phyloP scores from a whole-genome alignment of 768 basidiomycete genomes.

The Mycena rebaudengoi region DNA sequence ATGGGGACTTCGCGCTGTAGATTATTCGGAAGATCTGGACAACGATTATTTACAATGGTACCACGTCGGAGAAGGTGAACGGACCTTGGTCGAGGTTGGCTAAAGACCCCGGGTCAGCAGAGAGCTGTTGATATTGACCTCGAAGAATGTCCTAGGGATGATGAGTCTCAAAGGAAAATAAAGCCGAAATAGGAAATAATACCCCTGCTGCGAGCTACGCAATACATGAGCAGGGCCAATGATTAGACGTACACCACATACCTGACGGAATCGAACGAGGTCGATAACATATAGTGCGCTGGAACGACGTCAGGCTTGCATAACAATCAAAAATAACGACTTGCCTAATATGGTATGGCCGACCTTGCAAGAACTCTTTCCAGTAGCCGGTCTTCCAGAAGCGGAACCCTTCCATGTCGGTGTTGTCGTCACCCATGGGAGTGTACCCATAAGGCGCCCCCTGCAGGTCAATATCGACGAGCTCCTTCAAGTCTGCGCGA shows the following conservation, averaged over 20 bases:
- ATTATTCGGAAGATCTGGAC: conserved; percentile 91
- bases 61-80: background rate
- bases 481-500: conserved; percentile 92
- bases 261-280: conserved; percentile 93
- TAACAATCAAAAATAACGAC: conserved; percentile 24
- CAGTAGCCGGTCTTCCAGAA: conserved; percentile 99
- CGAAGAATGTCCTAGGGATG: conserved; percentile 79
- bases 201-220: conserved; percentile 63
- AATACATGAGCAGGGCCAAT: conserved; percentile 8
- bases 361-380: conserved; percentile 85
- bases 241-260: conserved; percentile 39
- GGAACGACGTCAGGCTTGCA: conserved; percentile 18
- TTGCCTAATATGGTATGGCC: conserved; percentile 95
- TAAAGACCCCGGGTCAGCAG: conserved; percentile 92
- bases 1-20: conserved; percentile 93
- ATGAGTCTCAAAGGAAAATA: background rate
- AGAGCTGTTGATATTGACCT: conserved; percentile 91
- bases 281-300: conserved; percentile 98
- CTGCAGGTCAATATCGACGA: conserved; percentile 92
- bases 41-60: background rate
- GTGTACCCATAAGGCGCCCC: conserved; percentile 96
- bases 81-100: conserved; percentile 94
- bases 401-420: conserved; percentile 96
- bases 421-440: conserved; percentile 96
- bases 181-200: conserved; percentile 20